Base-by-base conservation (phyloP, 192 early-diverging fungal species). In the Coemansia sp. region DNA sequence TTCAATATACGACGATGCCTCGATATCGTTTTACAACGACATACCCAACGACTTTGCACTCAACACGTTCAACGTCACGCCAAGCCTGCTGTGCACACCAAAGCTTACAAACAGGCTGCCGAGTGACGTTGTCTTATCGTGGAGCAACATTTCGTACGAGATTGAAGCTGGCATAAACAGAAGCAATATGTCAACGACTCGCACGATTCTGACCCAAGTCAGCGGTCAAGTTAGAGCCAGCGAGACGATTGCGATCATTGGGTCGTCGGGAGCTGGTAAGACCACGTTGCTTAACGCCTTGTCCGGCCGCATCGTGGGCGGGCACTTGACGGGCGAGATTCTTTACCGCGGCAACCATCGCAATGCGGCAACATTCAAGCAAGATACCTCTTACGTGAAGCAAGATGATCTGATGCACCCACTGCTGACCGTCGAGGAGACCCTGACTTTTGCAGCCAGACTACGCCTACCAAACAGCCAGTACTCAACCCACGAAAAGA, bases 231-330 rank as follows among this genome's bases (percentile, higher is more conserved):
- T 91, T 29, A 74, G 76, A 19, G 79, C 90, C 8, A 91, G 90
- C 34, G 85, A 90, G 36, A 81, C 90, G 45, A 81, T 92, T 52
- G 93, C 92, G 2, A 91, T 99, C 15, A 96, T 97, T 85, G 96
- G 95, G 6, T 92, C 93, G 0, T 90, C 88, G 33, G 95, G 95
- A 11, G 92, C 94, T 7, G 96, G 94, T 20, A 97, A 95, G 79
- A 89, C 93, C 10, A 93, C 90, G 5, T 66, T 95, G 25, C 74
- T 97, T 13, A 91, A 93, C 73, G 83, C 91, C n/a, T 72, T 93
- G n/a, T 89, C 89, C 9, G 88, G 87, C 0, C 90, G 89, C 29
- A 76, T 85, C n/a, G 80, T 83, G 45, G 84, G 78, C 11, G 87
- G 87, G 33, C 43, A 65, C n/a, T 63, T 87, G 15, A 74, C 84